Conservation (phyloP, 139 green algal species). For the Spirogloea muscicola region DNA sequence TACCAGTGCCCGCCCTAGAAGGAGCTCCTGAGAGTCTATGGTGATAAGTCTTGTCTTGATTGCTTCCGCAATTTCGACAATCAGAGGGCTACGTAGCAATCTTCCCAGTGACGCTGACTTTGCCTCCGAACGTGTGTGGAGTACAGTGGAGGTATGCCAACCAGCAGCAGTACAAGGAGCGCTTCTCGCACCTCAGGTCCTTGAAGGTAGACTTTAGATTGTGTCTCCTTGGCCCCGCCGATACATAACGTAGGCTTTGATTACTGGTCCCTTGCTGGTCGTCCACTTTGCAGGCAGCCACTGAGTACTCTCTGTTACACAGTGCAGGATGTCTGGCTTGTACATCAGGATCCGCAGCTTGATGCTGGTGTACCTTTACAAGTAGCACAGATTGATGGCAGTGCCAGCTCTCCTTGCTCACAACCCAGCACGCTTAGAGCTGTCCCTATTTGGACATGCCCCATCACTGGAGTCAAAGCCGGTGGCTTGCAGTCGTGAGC, state of each 20-base stretch:
- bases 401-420: background rate
- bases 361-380: background rate
- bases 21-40: too few relatives aligned
- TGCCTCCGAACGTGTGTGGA: too few relatives aligned
- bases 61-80: too few relatives aligned
- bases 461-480: constrained; percentile 7
- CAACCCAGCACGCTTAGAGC: constrained; percentile 1
- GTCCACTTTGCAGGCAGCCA: background rate
- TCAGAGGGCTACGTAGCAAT: too few relatives aligned
- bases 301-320: background rate
- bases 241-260: background rate
- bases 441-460: background rate
- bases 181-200: constrained; percentile 14
- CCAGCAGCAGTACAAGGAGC: constrained; percentile 8
- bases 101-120: too few relatives aligned
- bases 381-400: background rate
- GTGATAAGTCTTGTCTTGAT: too few relatives aligned
- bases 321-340: background rate
- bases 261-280: background rate
- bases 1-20: too few relatives aligned
- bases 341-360: constrained; percentile 6
- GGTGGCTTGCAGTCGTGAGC: background rate
- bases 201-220: constrained; percentile 11
- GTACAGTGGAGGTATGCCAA: constrained; percentile 22
- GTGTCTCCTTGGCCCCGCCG: background rate